Conservation (phyloP, 2,329 filamentous ascomycete genomes). For the Lachnellula hyalina region DNA sequence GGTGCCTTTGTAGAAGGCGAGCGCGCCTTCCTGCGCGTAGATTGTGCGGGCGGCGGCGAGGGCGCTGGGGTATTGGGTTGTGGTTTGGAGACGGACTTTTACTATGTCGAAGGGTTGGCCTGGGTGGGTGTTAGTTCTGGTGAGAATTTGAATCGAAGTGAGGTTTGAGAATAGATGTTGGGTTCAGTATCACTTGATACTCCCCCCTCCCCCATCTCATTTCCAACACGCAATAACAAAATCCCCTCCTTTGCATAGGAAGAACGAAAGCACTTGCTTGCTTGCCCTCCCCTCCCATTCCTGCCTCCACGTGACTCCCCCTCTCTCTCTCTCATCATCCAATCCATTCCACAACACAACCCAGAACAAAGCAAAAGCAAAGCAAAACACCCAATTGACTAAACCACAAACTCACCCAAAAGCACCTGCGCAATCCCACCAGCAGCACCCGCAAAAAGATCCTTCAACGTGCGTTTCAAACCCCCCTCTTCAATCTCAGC, state of each 20-base stretch:
- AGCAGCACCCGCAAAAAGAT: constrained; percentile 83
- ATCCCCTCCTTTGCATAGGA: too few relatives aligned
- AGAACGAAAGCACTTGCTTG: background rate
- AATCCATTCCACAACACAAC: background rate
- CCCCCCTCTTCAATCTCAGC: constrained; percentile 29
- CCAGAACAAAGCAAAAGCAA: background rate
- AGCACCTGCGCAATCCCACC: constrained; percentile 93
- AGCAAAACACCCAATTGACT: background rate
- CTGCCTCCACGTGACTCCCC: background rate
- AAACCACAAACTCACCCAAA: constrained; percentile 60
- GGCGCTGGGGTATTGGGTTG: constrained; percentile 72
- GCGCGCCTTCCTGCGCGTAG: constrained; percentile 77
- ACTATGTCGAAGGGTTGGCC: constrained; percentile 82
- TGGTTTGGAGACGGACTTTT: constrained; percentile 94
- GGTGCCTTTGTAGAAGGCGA: constrained; percentile 98
- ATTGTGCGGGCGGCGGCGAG: constrained; percentile 77
- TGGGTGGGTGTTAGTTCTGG: constrained; percentile 31
- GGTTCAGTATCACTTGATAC: constrained; percentile 3
- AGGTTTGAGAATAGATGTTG: background rate
- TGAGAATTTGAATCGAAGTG: background rate
- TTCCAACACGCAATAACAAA: background rate
- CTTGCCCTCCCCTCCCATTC: background rate
- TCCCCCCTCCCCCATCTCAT: background rate
- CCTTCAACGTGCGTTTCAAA: constrained; percentile 52
- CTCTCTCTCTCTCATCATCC: background rate